phyloP scores from a whole-genome alignment of 2,329 filamentous ascomycete genomes.

The Phoma sp. region DNA sequence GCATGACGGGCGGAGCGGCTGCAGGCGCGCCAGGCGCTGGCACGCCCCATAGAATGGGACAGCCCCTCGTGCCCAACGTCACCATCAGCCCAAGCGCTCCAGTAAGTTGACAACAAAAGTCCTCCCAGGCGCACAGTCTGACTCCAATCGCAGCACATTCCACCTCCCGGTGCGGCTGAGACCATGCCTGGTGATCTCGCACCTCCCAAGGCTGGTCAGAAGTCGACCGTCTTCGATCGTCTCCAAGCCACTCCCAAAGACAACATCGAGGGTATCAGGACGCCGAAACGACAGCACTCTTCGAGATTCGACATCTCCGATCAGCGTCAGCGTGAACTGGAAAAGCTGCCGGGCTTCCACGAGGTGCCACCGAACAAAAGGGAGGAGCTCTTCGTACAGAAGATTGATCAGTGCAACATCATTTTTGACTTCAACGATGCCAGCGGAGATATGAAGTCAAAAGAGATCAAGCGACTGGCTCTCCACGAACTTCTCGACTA shows the following conservation, averaged over 20 bases:
- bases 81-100: constrained; percentile 94
- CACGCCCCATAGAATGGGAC: constrained; percentile 68
- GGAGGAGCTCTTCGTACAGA: constrained; percentile 98
- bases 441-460: constrained; percentile 98
- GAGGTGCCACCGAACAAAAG: constrained; percentile 94
- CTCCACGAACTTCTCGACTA: constrained; percentile 97
- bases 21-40: constrained; percentile 56
- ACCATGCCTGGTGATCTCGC: constrained; percentile 98
- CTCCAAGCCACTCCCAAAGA: constrained; percentile 95
- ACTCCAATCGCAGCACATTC: constrained; percentile 70
- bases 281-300: constrained; percentile 94
- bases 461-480: constrained; percentile 97
- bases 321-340: constrained; percentile 83
- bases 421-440: constrained; percentile 99
- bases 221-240: constrained; percentile 86
- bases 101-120: constrained; percentile 30
- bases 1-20: constrained; percentile 41
- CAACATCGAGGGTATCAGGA: constrained; percentile 91
- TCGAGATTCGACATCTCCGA: constrained; percentile 98
- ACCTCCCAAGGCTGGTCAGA: constrained; percentile 88
- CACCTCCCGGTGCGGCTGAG: constrained; percentile 90
- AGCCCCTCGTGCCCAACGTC: constrained; percentile 78
- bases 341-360: constrained; percentile 97
- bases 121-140: background rate
- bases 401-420: constrained; percentile 99